Evolutionary conservation across 345 rosid species (phyloP).

Genomic region (Eucalyptus sp.): DNA sequence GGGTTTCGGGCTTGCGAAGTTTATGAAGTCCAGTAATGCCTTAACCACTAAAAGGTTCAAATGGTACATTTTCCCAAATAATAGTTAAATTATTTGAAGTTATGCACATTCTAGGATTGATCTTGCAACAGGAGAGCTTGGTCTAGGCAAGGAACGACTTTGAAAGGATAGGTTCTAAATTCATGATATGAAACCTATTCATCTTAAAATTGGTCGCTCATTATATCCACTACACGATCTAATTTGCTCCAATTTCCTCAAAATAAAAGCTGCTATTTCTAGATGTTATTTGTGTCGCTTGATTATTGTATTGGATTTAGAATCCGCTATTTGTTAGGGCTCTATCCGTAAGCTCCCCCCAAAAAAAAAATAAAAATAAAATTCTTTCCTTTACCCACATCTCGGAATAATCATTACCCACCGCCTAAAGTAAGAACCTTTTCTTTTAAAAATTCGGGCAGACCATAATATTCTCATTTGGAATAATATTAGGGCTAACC

Average conservation of each 20-base stretch:
- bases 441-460: neutral
- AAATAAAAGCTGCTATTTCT: neutral
- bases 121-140: neutral
- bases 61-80: neutral
- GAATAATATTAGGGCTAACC: neutral
- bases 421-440: neutral
- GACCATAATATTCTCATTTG: neutral
- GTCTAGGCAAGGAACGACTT: neutral
- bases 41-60: neutral
- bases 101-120: neutral
- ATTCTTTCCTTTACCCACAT: neutral
- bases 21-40: neutral
- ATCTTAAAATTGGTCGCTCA: neutral
- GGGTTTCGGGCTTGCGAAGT: neutral
- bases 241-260: neutral
- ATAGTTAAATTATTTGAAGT: neutral
- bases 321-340: neutral
- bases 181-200: neutral
- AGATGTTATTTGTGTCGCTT: neutral
- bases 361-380: neutral
- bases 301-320: neutral
- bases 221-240: neutral
- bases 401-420: neutral
- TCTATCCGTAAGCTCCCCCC: neutral
- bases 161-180: neutral